phyloP scores from a whole-genome alignment of 140 eudicot species.

The Ambrosia hybrid region DNA sequence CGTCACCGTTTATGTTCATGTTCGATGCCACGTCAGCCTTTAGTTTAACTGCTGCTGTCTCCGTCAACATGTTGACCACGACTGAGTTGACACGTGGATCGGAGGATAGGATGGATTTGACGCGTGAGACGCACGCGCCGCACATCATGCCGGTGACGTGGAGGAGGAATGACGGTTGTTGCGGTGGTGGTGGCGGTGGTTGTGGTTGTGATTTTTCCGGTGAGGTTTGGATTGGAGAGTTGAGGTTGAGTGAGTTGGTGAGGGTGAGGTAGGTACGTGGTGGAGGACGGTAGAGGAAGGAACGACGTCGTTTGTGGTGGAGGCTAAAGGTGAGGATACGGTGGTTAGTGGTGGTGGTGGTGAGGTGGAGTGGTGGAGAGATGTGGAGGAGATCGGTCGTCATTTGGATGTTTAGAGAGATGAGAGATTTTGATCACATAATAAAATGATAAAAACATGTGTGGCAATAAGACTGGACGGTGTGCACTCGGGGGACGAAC shows the following conservation, averaged over 20 bases:
- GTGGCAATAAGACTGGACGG: no score
- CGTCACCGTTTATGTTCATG: background rate
- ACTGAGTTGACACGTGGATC: slow-evolving; percentile 81
- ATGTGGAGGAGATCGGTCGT: slow-evolving; percentile 41
- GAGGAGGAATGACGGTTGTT: slow-evolving; percentile 52
- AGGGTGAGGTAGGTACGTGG: slow-evolving; percentile 30
- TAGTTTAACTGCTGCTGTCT: slow-evolving; percentile 82
- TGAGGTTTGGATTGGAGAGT: slow-evolving; percentile 22
- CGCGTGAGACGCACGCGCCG: slow-evolving; percentile 88
- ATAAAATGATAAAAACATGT: no score
- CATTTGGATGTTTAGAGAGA: slow-evolving; percentile 30
- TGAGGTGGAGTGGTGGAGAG: slow-evolving; percentile 30
- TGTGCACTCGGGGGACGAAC: no score
- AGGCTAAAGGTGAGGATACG: slow-evolving; percentile 28
- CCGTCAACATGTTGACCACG: slow-evolving; percentile 91
- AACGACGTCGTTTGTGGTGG: slow-evolving; percentile 32
- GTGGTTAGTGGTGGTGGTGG: slow-evolving; percentile 31
- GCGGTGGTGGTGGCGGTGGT: background rate
- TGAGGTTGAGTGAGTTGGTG: slow-evolving; percentile 55
- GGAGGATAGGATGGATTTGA: slow-evolving; percentile 58
- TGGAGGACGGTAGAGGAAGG: slow-evolving; percentile 32
- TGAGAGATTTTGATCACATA: background rate
- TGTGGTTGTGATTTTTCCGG: slow-evolving; percentile 5
- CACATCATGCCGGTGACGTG: slow-evolving; percentile 94
- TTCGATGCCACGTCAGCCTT: slow-evolving; percentile 22